Base-by-base conservation (phyloP, 768 basidiomycete genomes). In the Phylloporus arenicola region DNA sequence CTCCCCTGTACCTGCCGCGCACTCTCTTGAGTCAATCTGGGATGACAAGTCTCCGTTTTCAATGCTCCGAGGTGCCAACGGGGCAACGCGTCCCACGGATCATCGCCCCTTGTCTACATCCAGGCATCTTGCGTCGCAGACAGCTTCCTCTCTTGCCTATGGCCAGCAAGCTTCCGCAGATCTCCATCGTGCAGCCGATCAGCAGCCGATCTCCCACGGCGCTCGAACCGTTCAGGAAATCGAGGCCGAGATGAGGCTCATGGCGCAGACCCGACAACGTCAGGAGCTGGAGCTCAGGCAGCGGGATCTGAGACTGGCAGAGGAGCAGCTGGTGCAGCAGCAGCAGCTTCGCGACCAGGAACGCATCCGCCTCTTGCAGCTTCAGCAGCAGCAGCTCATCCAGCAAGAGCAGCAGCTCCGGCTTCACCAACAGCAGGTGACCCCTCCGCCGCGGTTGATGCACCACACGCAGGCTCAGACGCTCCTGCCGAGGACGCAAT, bases 1-100 rank as follows among this genome's bases (percentile, higher is more conserved):
- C 20, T 61, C 64, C 50, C 60, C 68, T 73, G 72, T 69, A 57
- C 71, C 70, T 55, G 61, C 74, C 14, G 64, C 67, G 8, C 70
- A 75, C 35, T 82, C 83, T 17, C 71, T 86, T 33, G 86, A 88
- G 58, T 79, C 86, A 13, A 81, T 89, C 60, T 91, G 88, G 88
- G 83, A 87, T 47, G 84, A 90, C 72, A 86, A 79, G 64, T 88
- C 87, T 11, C 79, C 80, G 0, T 86, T 87, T 62, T 86, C 85
- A 31, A 73, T 83, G 44, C 74, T 90, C 53, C 76, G 83, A 35
- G 73, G 78, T 33, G 54, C 67, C 48, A 82, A 79, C 59, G 80
- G 82, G 45, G 60, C 69, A 13, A 64, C 64, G 56, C 77, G 78
- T 54, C 63, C 75, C 20, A 55, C 65, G 20, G 70, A 69, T 55